A percentile compares a stretch with the other conserved stretches of the same genome.
phyloP scores from a whole-genome alignment of 805 yeast genomes.

The Phaffomyces antillensis region DNA sequence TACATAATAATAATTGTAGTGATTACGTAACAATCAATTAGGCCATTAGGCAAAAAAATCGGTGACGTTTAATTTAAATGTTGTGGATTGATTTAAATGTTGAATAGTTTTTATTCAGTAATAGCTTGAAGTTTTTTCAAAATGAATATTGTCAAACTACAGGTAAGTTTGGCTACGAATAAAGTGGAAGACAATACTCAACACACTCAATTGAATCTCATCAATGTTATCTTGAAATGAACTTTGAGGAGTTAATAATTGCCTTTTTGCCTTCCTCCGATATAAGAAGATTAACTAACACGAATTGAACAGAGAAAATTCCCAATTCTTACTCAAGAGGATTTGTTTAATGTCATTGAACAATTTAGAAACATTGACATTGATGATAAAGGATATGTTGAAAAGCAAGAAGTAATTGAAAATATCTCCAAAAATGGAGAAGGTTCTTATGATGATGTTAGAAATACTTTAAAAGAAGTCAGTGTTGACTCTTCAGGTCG shows the following conservation, averaged over 20 bases:
- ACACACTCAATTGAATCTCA: background rate
- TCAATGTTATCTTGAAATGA: background rate
- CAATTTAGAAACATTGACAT: slow-evolving; percentile 79
- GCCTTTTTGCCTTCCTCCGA: slow-evolving; percentile 2
- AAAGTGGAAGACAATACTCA: no score
- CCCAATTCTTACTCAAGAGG: slow-evolving; percentile 81
- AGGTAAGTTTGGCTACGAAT: slow-evolving; percentile 32
- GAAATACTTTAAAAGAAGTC: slow-evolving; percentile 87
- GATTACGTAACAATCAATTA: no score
- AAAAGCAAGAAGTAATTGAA: slow-evolving; percentile 84
- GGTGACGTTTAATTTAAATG: no score
- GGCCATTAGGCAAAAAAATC: no score
- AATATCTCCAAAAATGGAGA: slow-evolving; percentile 72
- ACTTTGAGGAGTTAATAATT: background rate
- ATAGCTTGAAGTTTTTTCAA: background rate
- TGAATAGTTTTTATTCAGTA: background rate
- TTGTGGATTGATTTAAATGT: no score
- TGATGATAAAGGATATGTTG: slow-evolving; percentile 92
- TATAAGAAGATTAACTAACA: slow-evolving; percentile 2
- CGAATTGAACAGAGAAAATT: slow-evolving; percentile 53
- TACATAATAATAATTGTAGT: no score
- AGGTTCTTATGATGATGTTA: slow-evolving; percentile 83
- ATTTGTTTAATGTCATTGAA: slow-evolving; percentile 77
- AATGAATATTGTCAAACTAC: slow-evolving; percentile 62
- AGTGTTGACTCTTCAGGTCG: slow-evolving; percentile 95